A percentile compares a stretch with the other conserved stretches of the same genome.
phyloP scores from a whole-genome alignment of 2,329 filamentous ascomycete species.

The Clonostachys sp. region DNA sequence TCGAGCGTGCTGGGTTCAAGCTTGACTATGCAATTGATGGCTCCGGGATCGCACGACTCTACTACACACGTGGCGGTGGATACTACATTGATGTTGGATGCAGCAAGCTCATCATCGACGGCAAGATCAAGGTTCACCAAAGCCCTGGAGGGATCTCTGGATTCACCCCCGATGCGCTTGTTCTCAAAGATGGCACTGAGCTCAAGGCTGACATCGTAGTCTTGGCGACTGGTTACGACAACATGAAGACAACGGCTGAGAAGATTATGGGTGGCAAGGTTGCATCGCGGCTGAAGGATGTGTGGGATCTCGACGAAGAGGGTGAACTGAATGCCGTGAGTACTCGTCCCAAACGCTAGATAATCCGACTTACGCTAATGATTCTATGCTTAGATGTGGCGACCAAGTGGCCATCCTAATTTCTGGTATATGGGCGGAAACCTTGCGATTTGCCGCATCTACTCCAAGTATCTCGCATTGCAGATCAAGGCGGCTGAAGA shows the following conservation, averaged over 20 bases:
- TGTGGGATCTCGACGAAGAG: constrained; percentile 31
- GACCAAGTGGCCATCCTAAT: constrained; percentile 26
- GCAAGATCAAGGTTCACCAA: constrained; percentile 15
- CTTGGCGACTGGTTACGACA: constrained; percentile 34
- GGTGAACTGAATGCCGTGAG: constrained; percentile 15
- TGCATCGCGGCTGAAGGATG: constrained; percentile 20
- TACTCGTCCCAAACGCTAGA: neutral
- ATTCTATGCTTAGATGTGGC: constrained; percentile 22
- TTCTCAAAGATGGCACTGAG: constrained; percentile 23
- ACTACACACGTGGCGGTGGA: constrained; percentile 60
- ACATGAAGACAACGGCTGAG: constrained; percentile 24
- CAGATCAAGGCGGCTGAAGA: constrained; percentile 30
- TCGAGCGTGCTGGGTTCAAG: constrained; percentile 55
- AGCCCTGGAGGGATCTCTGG: constrained; percentile 19
- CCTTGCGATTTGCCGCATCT: constrained; percentile 24
- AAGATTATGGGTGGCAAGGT: constrained; percentile 28
- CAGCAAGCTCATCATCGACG: constrained; percentile 56
- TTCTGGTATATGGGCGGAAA: constrained; percentile 33
- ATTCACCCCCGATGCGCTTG: constrained; percentile 16
- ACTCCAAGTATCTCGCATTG: constrained; percentile 26
- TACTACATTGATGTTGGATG: constrained; percentile 69
- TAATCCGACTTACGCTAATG: neutral
- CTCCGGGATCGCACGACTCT: constrained; percentile 55
- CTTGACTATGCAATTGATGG: constrained; percentile 52
- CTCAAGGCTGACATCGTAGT: constrained; percentile 34